A percentile compares a stretch with the other conserved stretches of the same genome.
Conservation (phyloP, 331 rosid species). For the Phaseolus coccineus region DNA sequence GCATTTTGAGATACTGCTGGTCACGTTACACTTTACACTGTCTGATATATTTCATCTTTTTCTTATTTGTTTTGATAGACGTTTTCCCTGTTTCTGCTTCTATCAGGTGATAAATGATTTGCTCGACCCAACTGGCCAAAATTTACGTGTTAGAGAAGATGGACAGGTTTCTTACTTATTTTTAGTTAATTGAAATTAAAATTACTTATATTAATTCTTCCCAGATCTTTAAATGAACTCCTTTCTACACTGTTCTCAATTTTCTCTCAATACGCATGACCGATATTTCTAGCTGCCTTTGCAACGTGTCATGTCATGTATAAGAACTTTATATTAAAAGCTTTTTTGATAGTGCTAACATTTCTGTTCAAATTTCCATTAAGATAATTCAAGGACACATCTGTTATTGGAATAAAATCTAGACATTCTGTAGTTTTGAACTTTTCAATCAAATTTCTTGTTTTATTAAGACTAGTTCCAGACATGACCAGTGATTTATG, state of each 20-base stretch:
- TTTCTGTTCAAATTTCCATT: constrained; percentile 1
- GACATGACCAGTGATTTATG: constrained; percentile 27
- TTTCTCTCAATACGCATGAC: constrained; percentile 6
- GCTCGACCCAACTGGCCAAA: constrained; percentile 99
- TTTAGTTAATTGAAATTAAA: constrained; percentile 19
- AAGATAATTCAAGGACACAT: background rate
- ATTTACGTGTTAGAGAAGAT: constrained; percentile 99
- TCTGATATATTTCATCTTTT: background rate
- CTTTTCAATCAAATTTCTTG: constrained; percentile 7
- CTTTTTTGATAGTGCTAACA: background rate
- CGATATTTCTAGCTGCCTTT: constrained; percentile 27
- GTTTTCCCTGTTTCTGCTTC: constrained; percentile 39
- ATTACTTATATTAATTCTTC: constrained; percentile 30
- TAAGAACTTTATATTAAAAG: constrained; percentile 24
- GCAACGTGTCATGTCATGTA: constrained; percentile 18
- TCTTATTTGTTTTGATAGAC: constrained; percentile 16
- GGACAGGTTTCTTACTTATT: constrained; percentile 74
- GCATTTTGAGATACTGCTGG: constrained; percentile 1
- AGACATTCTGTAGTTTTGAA: constrained; percentile 22
- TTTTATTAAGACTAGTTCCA: constrained; percentile 15
- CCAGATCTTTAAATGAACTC: background rate
- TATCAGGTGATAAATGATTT: constrained; percentile 95
- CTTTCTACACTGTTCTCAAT: constrained; percentile 15
- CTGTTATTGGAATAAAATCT: constrained; percentile 20
- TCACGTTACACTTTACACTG: constrained; percentile 8